Evolutionary conservation across 2,329 filamentous ascomycete species (phyloP).

Genomic region (Emydomyces testavorans): DNA sequence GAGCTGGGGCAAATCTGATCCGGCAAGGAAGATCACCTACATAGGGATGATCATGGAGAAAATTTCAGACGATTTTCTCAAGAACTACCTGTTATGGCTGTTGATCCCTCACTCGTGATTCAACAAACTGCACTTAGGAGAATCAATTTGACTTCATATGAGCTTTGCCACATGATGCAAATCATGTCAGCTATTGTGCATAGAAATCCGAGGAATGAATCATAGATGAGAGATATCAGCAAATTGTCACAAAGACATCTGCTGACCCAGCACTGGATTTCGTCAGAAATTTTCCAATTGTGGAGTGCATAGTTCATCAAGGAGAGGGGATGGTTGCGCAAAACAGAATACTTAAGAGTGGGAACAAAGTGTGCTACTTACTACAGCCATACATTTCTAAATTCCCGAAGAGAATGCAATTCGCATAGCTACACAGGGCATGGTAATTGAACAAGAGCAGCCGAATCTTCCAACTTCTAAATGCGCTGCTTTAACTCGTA

Average conservation of each 20-base stretch:
- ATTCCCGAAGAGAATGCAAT: constrained; percentile 15
- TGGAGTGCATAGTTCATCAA: constrained; percentile 11
- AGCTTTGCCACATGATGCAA: constrained; percentile 15
- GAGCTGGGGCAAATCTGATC: constrained; percentile 11
- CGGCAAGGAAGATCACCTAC: constrained; percentile 10
- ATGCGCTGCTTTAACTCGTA: neutral
- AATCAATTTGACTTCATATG: constrained; percentile 13
- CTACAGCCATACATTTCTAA: constrained; percentile 14
- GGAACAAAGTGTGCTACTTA: constrained; percentile 12
- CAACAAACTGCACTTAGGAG: constrained; percentile 11
- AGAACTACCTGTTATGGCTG: constrained; percentile 13
- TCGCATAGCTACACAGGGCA: constrained; percentile 11
- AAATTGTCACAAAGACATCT: constrained; percentile 10
- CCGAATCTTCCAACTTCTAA: constrained; percentile 8
- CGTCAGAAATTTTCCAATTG: constrained; percentile 11
- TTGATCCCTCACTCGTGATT: constrained; percentile 14
- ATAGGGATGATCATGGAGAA: constrained; percentile 11
- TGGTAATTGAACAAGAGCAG: constrained; percentile 7
- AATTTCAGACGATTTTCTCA: constrained; percentile 14
- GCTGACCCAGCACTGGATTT: constrained; percentile 11
- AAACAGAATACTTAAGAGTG: constrained; percentile 7
- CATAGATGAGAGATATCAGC: constrained; percentile 2
- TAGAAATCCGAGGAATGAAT: constrained; percentile 4
- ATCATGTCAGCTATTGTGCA: constrained; percentile 12
- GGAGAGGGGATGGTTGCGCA: constrained; percentile 8